Percentiles rank a stretch among this genome's conserved stretches.
These are phyloP conservation scores for Mucor velutinosus DNA, from an alignment of 371 early-diverging fungal genomes.

Conservation along the genomic window DNA sequence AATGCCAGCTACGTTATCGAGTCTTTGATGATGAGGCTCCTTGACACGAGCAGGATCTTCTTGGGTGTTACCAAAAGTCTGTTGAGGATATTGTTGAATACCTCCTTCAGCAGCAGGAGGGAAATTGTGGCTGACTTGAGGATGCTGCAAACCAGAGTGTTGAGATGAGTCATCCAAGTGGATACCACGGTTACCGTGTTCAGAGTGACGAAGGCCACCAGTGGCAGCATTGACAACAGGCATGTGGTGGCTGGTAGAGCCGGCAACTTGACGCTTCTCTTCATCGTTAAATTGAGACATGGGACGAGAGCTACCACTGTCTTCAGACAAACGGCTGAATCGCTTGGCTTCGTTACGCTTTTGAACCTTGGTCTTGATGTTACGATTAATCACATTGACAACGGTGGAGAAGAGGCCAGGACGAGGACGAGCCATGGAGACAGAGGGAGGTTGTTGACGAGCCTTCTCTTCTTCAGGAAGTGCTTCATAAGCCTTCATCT, in stretches of 20 bases:
- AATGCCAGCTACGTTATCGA: not conserved
- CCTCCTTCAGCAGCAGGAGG: not conserved
- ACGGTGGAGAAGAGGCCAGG: constrained; percentile 24
- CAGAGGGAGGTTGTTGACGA: not conserved
- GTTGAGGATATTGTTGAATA: constrained; percentile 1
- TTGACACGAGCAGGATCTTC: not conserved
- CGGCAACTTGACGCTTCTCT: not conserved
- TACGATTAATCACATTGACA: constrained; percentile 27
- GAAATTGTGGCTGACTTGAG: not conserved
- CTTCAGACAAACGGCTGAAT: not conserved
- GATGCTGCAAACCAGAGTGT: not conserved
- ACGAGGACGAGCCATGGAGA: constrained; percentile 19
- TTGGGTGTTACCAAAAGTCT: not conserved
- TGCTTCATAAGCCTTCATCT: constrained; percentile 18
- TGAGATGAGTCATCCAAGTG: not conserved
- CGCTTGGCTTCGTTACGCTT: constrained; percentile 16
- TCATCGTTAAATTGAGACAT: not conserved
- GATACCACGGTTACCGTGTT: not conserved
- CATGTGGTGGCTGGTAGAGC: not conserved
- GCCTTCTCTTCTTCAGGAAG: constrained; percentile 21
- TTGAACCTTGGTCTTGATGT: constrained; percentile 25
- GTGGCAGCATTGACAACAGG: not conserved
- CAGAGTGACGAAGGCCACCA: not conserved
- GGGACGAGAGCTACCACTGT: not conserved
- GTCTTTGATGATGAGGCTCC: not conserved